Evolutionary conservation across 495 filamentous ascomycete genomes (phyloP).

Genomic region (Penicillium herquei): DNA sequence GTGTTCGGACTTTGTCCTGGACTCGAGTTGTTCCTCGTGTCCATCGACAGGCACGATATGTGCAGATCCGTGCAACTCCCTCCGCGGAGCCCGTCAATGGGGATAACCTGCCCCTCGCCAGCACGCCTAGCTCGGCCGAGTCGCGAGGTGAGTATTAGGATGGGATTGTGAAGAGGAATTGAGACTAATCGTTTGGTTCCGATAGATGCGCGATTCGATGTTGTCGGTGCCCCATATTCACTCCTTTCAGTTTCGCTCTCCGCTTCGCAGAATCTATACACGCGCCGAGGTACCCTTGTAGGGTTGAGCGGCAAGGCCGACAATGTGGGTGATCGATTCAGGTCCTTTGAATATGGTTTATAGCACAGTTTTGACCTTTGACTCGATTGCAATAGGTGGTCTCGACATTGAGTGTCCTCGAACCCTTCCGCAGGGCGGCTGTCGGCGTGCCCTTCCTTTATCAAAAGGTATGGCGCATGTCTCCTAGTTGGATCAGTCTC

Average conservation of each 20-base stretch:
- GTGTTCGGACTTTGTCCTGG: constrained; percentile 39
- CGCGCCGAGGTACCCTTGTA: constrained; percentile 84
- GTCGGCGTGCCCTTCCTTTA: constrained; percentile 93
- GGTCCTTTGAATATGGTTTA: not conserved
- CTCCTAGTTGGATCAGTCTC: not conserved
- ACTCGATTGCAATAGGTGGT: constrained; percentile 51
- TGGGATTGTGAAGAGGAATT: not conserved
- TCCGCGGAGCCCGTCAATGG: constrained; percentile 39
- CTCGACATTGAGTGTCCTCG: constrained; percentile 84
- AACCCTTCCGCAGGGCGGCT: constrained; percentile 71
- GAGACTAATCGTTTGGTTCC: not conserved
- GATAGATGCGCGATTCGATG: constrained; percentile 89
- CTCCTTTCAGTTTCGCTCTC: constrained; percentile 90
- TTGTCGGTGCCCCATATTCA: constrained; percentile 84
- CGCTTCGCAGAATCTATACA: constrained; percentile 89
- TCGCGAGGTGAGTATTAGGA: constrained; percentile 35
- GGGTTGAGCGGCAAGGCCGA: constrained; percentile 85
- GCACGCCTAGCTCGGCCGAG: constrained; percentile 38
- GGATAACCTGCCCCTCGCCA: constrained; percentile 38
- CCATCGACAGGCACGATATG: constrained; percentile 34
- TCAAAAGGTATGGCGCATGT: constrained; percentile 55
- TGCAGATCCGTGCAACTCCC: constrained; percentile 47
- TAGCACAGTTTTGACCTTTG: constrained; percentile 4
- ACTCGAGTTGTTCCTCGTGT: constrained; percentile 34
- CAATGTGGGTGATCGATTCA: constrained; percentile 58